A percentile compares a stretch with the other conserved stretches of the same genome.
phyloP scores from a whole-genome alignment of 495 filamentous ascomycete genomes.

The Talaromyces ruber region DNA sequence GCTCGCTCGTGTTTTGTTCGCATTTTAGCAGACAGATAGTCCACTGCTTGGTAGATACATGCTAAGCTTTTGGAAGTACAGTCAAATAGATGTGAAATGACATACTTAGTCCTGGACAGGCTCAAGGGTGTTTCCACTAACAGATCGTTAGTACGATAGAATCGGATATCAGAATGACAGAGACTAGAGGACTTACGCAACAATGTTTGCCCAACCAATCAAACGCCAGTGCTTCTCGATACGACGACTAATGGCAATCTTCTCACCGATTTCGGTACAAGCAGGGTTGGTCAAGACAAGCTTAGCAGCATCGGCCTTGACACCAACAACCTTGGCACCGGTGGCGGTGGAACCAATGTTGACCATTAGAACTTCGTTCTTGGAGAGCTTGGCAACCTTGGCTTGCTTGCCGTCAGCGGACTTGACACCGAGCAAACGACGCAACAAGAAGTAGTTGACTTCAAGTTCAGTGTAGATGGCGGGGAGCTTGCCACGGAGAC shows the following conservation, averaged over 20 bases:
- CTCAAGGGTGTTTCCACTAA: conserved; percentile 45
- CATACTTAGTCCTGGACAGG: conserved; percentile 37
- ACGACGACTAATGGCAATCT: conserved; percentile 90
- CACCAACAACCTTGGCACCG: conserved; percentile 87
- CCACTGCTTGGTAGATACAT: background rate
- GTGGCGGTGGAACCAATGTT: conserved; percentile 98
- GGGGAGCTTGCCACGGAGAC: conserved; percentile 81
- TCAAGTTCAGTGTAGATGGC: conserved; percentile 96
- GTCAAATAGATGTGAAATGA: background rate
- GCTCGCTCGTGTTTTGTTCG: background rate
- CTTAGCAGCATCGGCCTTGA: conserved; percentile 96
- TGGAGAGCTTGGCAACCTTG: conserved; percentile 93
- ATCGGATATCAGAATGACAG: background rate
- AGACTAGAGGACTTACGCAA: conserved; percentile 43
- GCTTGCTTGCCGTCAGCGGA: conserved; percentile 98
- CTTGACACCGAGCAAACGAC: conserved; percentile 90
- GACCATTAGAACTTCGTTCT: conserved; percentile 98
- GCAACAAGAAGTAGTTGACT: conserved; percentile 97
- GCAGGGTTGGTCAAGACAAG: conserved; percentile 79
- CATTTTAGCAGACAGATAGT: background rate
- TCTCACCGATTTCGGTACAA: conserved; percentile 91
- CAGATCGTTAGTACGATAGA: conserved; percentile 14
- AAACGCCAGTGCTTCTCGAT: conserved; percentile 99
- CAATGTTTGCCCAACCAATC: conserved; percentile 95
- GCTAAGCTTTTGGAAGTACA: background rate